Evolutionary conservation across 164 flowering plant genomes (phyloP).

Genomic region (grape (Vitis vinifera)): ASM3070453v1 NC_081811.1:28512501-28513000

Average conservation of each 20-base stretch:
- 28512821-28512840: neutral
- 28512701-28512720: conserved; percentile 49
- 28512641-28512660: conserved; percentile 34
- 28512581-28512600: conserved; percentile 69
- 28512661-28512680: conserved; percentile 48
- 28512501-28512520: neutral
- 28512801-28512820: conserved; percentile 22
- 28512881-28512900: too few relatives aligned
- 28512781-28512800: conserved; percentile 53
- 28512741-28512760: conserved; percentile 45
- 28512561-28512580: conserved; percentile 84
- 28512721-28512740: conserved; percentile 33
- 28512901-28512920: too few relatives aligned
- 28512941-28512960: too few relatives aligned
- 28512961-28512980: too few relatives aligned
- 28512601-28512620: conserved; percentile 48
- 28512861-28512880: too few relatives aligned
- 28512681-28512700: conserved; percentile 50
- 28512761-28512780: conserved; percentile 48
- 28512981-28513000: neutral
- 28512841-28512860: too few relatives aligned
- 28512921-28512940: too few relatives aligned
- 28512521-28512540: neutral
- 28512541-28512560: conserved; percentile 84
- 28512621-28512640: conserved; percentile 47